These are phyloP conservation scores for Cladochytrium tenue DNA, from an alignment of 371 early-diverging fungal species.

Conservation along the genomic window DNA sequence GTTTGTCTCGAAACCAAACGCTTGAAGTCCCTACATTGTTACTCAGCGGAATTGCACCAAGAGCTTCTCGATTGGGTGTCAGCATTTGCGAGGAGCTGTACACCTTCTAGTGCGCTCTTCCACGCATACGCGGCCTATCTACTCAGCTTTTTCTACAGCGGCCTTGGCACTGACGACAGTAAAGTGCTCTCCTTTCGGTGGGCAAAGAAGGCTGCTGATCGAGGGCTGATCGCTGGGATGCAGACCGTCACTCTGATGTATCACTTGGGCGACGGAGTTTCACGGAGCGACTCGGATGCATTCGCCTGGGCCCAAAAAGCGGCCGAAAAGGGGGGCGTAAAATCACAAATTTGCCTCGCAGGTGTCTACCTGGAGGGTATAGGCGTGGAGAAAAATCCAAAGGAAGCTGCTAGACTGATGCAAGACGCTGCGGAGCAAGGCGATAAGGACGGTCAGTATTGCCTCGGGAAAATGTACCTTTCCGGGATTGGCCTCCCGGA, in stretches of 20 bases:
- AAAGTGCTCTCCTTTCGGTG: too few relatives aligned
- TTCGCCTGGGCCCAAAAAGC: conserved; percentile 45
- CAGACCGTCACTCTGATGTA: conserved; percentile 42
- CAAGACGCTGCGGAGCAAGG: conserved; percentile 63
- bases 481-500: conserved; percentile 21
- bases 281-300: conserved; percentile 39
- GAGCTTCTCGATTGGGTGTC: too few relatives aligned
- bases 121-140: too few relatives aligned
- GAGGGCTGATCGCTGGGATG: background rate
- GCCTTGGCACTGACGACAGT: too few relatives aligned
- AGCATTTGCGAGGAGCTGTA: too few relatives aligned
- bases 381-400: conserved; percentile 62
- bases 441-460: conserved; percentile 38
- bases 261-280: conserved; percentile 48
- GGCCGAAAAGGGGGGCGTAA: conserved; percentile 50
- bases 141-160: too few relatives aligned
- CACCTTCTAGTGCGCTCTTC: too few relatives aligned
- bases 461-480: conserved; percentile 29
- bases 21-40: too few relatives aligned
- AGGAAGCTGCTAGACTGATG: conserved; percentile 75
- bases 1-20: too few relatives aligned
- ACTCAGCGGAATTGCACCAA: too few relatives aligned
- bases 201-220: background rate
- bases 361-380: conserved; percentile 61
- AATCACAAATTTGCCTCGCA: conserved; percentile 57